These are phyloP conservation scores for Penicillium longicatenatum DNA, from an alignment of 495 filamentous ascomycete genomes.

Conservation along the genomic window DNA sequence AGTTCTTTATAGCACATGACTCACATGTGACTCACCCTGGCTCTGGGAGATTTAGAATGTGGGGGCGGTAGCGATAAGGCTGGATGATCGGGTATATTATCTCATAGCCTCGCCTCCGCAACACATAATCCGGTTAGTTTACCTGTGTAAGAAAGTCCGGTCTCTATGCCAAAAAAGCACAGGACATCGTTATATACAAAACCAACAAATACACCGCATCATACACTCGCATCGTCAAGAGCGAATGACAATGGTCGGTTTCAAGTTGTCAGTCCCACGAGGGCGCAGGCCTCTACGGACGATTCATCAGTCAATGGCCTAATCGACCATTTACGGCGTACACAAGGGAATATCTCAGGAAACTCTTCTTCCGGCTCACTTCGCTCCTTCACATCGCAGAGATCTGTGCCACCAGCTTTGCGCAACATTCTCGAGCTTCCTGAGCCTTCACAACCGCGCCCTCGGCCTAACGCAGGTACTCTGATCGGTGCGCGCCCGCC, in stretches of 20 bases:
- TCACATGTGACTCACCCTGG: too few species aligned
- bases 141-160: neutral
- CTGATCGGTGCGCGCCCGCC: conserved; percentile 42
- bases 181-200: conserved; percentile 31
- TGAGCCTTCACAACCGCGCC: conserved; percentile 66
- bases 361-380: conserved; percentile 11
- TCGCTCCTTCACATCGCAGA: conserved; percentile 23
- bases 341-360: conserved; percentile 34
- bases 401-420: conserved; percentile 56
- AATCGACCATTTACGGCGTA: conserved; percentile 51
- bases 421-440: conserved; percentile 67
- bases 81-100: conserved; percentile 13
- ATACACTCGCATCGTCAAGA: conserved; percentile 34
- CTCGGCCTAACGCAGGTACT: conserved; percentile 53
- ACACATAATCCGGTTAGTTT: conserved; percentile 3
- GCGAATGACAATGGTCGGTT: conserved; percentile 34
- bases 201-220: conserved; percentile 41
- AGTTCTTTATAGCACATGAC: too few species aligned
- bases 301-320: conserved; percentile 48
- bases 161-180: conserved; percentile 51
- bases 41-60: too few species aligned
- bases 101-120: conserved; percentile 5
- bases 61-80: conserved; percentile 1
- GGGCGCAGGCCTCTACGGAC: neutral
- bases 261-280: conserved; percentile 4